phyloP scores from a whole-genome alignment of 768 basidiomycete species.

The Tylopilus balloui region DNA sequence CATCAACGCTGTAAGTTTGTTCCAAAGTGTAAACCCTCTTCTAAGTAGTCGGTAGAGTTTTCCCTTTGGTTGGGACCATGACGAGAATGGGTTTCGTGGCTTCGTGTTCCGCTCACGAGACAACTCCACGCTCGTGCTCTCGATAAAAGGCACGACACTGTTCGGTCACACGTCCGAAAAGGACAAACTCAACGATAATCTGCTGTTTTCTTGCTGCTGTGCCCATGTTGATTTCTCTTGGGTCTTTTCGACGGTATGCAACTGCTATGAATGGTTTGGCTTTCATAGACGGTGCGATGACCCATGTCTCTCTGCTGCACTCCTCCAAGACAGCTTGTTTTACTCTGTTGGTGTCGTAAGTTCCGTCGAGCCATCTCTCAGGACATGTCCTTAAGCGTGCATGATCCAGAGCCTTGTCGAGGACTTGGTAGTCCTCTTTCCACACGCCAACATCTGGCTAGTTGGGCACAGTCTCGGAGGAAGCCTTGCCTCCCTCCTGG shows the following conservation, averaged over 20 bases:
- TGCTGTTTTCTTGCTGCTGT: constrained; percentile 91
- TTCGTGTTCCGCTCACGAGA: constrained; percentile 79
- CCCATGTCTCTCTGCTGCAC: constrained; percentile 75
- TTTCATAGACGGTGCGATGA: constrained; percentile 70
- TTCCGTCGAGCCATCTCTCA: constrained; percentile 9
- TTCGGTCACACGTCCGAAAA: constrained; percentile 82
- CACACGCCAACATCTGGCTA: constrained; percentile 57
- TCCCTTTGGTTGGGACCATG: constrained; percentile 72
- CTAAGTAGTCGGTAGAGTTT: constrained; percentile 50
- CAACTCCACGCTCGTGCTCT: constrained; percentile 79
- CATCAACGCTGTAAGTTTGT: constrained; percentile 34
- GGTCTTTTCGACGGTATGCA: constrained; percentile 80
- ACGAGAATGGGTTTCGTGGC: constrained; percentile 76
- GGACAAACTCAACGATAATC: constrained; percentile 91
- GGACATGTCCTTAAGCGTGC: constrained; percentile 6
- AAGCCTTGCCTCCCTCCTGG: constrained; percentile 57
- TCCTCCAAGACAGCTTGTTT: constrained; percentile 87
- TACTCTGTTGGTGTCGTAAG: constrained; percentile 83
- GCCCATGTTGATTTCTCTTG: constrained; percentile 86
- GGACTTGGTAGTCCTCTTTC: constrained; percentile 55
- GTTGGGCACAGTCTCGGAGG: constrained; percentile 62
- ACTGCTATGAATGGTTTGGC: constrained; percentile 58
- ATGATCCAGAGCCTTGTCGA: constrained; percentile 46
- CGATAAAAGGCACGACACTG: constrained; percentile 88
- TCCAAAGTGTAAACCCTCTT: neutral